Conservation (phyloP, 208 protist genomes). For the Leishmania arabica region DNA sequence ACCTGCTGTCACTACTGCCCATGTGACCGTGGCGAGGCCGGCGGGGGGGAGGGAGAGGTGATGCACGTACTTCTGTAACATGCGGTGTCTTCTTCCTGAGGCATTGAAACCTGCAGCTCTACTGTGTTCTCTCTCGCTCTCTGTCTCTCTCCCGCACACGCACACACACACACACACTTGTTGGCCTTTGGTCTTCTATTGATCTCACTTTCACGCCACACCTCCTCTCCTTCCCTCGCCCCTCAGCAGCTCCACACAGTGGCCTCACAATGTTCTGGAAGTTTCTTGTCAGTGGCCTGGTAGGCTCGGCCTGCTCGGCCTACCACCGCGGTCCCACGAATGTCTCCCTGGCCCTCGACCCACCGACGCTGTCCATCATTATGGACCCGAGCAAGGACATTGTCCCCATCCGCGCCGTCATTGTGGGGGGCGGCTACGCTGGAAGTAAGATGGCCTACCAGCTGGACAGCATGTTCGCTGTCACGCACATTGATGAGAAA, state of each 20-base stretch:
- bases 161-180: background rate
- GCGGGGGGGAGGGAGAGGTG: background rate
- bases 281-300: constrained; percentile 39
- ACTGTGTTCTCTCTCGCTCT: background rate
- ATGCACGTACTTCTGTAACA: background rate
- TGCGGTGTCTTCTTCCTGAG: background rate
- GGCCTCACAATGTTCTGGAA: constrained; percentile 52
- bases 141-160: background rate
- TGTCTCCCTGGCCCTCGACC: constrained; percentile 49
- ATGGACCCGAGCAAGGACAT: constrained; percentile 85
- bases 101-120: background rate
- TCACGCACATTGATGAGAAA: constrained; percentile 89
- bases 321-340: constrained; percentile 23
- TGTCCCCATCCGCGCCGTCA: constrained; percentile 67
- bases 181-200: background rate
- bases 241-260: background rate
- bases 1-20: background rate
- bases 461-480: constrained; percentile 87
- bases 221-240: background rate
- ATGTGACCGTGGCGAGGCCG: background rate
- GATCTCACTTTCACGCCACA: background rate
- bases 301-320: constrained; percentile 48
- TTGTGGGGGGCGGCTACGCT: constrained; percentile 85
- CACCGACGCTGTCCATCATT: constrained; percentile 68
- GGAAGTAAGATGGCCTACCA: constrained; percentile 77